Percentiles rank a stretch among this genome's conserved stretches.
Evolutionary conservation across 306 rosid genomes (phyloP).

Genomic region (Quillaja saponaria): DNA sequence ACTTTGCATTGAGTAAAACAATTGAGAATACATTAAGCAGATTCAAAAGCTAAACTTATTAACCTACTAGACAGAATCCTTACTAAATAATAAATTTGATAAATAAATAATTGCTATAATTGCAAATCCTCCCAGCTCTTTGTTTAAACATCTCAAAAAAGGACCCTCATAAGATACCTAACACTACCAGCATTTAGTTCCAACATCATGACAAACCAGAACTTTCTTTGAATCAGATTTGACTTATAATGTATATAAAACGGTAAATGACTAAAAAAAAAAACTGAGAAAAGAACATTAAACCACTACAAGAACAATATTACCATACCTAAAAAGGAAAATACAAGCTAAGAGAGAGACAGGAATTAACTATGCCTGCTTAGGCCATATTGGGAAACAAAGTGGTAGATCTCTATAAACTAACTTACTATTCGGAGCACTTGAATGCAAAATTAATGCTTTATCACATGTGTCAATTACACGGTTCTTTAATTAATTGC

Average conservation of each 20-base stretch:
- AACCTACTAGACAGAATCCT: not conserved
- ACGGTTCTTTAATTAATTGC: too few relatives aligned
- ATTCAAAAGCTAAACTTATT: not conserved
- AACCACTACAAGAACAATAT: too few relatives aligned
- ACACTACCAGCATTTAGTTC: not conserved
- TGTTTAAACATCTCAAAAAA: not conserved
- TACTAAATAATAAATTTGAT: not conserved
- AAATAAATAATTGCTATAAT: too few relatives aligned
- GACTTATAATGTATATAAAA: constrained; percentile 3
- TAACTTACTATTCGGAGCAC: not conserved
- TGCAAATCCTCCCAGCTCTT: too few relatives aligned
- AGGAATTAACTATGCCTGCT: too few relatives aligned
- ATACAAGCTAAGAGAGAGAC: too few relatives aligned
- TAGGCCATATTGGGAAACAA: not conserved
- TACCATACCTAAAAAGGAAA: too few relatives aligned
- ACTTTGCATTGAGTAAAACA: not conserved
- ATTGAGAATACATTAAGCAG: too few relatives aligned
- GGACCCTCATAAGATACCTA: not conserved
- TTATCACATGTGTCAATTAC: not conserved
- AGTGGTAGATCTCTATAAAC: not conserved
- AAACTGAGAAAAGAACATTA: constrained; percentile 19
- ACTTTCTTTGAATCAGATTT: not conserved
- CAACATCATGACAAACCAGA: not conserved
- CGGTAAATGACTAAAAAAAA: constrained; percentile 13
- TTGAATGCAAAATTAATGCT: not conserved